These are phyloP conservation scores for Phytophthora pinifolia DNA, from an alignment of 352 stramenopile species.

Conservation along the genomic window DNA sequence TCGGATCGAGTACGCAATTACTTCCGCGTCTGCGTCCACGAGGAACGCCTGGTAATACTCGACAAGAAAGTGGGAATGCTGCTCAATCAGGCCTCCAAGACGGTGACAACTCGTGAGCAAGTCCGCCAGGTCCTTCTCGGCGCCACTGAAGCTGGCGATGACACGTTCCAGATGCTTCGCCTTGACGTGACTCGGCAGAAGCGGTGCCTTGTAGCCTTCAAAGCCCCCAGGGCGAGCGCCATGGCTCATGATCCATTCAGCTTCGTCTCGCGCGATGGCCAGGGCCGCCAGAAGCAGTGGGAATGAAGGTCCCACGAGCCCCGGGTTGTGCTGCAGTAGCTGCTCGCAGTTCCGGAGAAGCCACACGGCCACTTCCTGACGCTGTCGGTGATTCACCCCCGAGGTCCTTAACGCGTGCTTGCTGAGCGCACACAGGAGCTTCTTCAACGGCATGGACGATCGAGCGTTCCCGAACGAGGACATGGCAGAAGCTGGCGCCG, in stretches of 20 bases:
- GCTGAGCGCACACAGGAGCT: constrained; percentile 38
- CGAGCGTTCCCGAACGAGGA: constrained; percentile 14
- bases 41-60: constrained; percentile 51
- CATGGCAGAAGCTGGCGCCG: constrained; percentile 2
- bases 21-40: constrained; percentile 43
- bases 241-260: constrained; percentile 59
- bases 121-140: constrained; percentile 18
- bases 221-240: constrained; percentile 1
- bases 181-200: constrained; percentile 51
- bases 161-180: constrained; percentile 50
- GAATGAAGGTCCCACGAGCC: constrained; percentile 44
- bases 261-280: constrained; percentile 38
- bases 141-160: constrained; percentile 20
- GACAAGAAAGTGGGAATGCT: constrained; percentile 23
- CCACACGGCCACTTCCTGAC: constrained; percentile 41
- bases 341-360: constrained; percentile 35
- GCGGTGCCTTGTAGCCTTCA: constrained; percentile 11
- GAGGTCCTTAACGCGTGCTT: constrained; percentile 49
- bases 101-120: constrained; percentile 28
- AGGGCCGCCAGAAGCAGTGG: constrained; percentile 45
- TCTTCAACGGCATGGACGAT: constrained; percentile 36
- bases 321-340: constrained; percentile 43
- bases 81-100: constrained; percentile 26
- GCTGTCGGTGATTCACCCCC: constrained; percentile 36
- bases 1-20: constrained; percentile 44